phyloP scores from a whole-genome alignment of 108 stramenopile species.

The Seminavis robusta region DNA sequence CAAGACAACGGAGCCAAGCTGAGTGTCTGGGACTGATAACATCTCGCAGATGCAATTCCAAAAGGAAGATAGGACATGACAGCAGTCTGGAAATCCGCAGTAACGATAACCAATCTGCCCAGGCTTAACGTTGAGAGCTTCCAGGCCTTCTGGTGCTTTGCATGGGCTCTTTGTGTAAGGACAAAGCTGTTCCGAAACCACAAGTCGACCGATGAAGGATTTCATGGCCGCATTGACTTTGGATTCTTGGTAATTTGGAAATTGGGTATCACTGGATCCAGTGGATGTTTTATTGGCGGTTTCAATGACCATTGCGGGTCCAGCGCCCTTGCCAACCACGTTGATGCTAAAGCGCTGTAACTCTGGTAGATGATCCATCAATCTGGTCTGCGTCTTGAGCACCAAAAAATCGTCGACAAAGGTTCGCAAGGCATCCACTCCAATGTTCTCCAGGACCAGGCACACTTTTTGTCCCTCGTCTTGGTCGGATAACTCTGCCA shows the following conservation, averaged over 20 bases:
- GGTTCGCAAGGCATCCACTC: slow-evolving; percentile 41
- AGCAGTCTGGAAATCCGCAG: slow-evolving; percentile 32
- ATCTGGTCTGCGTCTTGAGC: slow-evolving; percentile 43
- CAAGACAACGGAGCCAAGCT: slow-evolving; percentile 43
- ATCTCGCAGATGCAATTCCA: slow-evolving; percentile 81
- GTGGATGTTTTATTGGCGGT: slow-evolving; percentile 25
- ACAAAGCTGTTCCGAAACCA: slow-evolving; percentile 42
- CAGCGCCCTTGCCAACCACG: slow-evolving; percentile 67
- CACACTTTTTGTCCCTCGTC: slow-evolving; percentile 51
- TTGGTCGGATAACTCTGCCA: slow-evolving; percentile 58
- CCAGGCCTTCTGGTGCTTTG: slow-evolving; percentile 36
- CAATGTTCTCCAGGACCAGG: slow-evolving; percentile 67
- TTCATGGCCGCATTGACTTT: slow-evolving; percentile 52
- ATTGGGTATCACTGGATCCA: slow-evolving; percentile 3
- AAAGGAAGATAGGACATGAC: slow-evolving; percentile 55
- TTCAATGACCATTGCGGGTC: slow-evolving; percentile 75
- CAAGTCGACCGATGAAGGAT: slow-evolving; percentile 55
- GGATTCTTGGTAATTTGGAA: slow-evolving; percentile 17
- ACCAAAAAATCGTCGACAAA: slow-evolving; percentile 72
- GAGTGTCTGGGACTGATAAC: slow-evolving; percentile 34
- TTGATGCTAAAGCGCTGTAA: slow-evolving; percentile 57
- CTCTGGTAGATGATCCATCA: slow-evolving; percentile 62
- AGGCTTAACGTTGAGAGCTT: slow-evolving; percentile 32
- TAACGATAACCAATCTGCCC: slow-evolving; percentile 52
- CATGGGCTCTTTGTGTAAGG: slow-evolving; percentile 41